These are phyloP conservation scores for Zychaea mexicana DNA, from an alignment of 371 early-diverging fungal genomes.

Conservation along the genomic window DNA sequence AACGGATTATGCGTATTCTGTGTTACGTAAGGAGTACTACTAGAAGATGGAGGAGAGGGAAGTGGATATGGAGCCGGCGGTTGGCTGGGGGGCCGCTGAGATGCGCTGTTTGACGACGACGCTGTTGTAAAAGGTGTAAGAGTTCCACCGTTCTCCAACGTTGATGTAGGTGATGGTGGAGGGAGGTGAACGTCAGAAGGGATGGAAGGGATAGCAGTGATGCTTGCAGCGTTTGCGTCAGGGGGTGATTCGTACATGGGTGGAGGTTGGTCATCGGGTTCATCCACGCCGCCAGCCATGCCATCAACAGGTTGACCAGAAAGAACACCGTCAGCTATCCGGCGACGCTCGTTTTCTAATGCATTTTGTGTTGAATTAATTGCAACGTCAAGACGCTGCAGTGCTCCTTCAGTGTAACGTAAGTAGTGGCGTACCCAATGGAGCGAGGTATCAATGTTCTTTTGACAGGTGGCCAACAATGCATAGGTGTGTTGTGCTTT, in stretches of 20 bases:
- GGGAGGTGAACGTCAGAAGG: not conserved
- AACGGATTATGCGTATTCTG: not conserved
- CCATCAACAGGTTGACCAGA: constrained; percentile 13
- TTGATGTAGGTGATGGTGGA: not conserved
- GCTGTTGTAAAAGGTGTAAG: not conserved
- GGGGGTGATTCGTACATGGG: constrained; percentile 28
- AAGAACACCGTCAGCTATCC: constrained; percentile 19
- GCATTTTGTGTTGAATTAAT: constrained; percentile 15
- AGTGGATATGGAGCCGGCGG: not conserved
- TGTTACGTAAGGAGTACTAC: not conserved
- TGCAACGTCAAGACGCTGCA: constrained; percentile 14
- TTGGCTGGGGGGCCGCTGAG: not conserved
- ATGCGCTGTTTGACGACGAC: not conserved
- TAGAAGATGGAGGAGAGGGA: not conserved
- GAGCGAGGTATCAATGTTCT: constrained; percentile 15
- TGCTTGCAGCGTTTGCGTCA: not conserved
- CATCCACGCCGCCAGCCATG: not conserved
- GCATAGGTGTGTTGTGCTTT: constrained; percentile 19
- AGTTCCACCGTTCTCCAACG: not conserved
- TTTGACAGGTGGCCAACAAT: constrained; percentile 11
- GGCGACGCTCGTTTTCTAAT: constrained; percentile 20
- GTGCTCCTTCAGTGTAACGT: constrained; percentile 22
- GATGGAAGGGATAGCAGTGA: not conserved
- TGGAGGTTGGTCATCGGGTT: constrained; percentile 11
- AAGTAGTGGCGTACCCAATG: constrained; percentile 24